These are phyloP conservation scores for Lonicera japonica DNA, from an alignment of 129 eudicot genomes.

Conservation along the genomic window DNA sequence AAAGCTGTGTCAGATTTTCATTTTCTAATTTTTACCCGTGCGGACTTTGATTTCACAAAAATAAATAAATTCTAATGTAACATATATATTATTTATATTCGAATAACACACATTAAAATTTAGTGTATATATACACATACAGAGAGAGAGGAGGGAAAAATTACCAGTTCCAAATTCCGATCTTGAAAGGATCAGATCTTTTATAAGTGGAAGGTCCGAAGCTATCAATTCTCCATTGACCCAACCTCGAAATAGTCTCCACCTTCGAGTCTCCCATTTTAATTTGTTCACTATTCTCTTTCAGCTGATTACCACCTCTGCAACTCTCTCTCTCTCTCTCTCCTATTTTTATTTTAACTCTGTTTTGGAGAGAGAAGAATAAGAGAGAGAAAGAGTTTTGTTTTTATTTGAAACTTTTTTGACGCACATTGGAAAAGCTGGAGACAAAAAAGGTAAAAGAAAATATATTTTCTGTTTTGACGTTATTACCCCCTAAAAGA, in stretches of 20 bases:
- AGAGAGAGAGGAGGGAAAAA: not conserved
- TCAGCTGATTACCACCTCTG: too few relatives aligned
- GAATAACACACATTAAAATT: not conserved
- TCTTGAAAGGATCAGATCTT: slow-evolving; percentile 80
- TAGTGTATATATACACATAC: not conserved
- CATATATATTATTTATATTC: not conserved
- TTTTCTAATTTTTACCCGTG: too few relatives aligned
- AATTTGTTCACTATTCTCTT: not conserved
- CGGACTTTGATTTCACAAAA: too few relatives aligned
- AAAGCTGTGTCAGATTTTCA: too few relatives aligned
- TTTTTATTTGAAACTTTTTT: too few relatives aligned
- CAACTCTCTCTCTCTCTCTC: slow-evolving; percentile 9
- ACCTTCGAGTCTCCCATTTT: slow-evolving; percentile 78
- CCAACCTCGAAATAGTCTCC: slow-evolving; percentile 76
- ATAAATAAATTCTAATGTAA: too few relatives aligned
- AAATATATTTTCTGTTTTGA: too few relatives aligned
- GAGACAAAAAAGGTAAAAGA: too few relatives aligned
- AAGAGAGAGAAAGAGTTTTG: not conserved
- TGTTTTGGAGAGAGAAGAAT: not conserved
- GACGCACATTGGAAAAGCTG: too few relatives aligned
- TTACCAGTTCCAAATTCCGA: slow-evolving; percentile 92
- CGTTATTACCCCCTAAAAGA: too few relatives aligned
- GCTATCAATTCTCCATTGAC: slow-evolving; percentile 86
- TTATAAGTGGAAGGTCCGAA: slow-evolving; percentile 67
- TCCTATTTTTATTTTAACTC: too few relatives aligned